Percentiles rank a stretch among this genome's conserved stretches.
Conservation (phyloP, 169 alveolate species). For the Eimeria tenella region DNA sequence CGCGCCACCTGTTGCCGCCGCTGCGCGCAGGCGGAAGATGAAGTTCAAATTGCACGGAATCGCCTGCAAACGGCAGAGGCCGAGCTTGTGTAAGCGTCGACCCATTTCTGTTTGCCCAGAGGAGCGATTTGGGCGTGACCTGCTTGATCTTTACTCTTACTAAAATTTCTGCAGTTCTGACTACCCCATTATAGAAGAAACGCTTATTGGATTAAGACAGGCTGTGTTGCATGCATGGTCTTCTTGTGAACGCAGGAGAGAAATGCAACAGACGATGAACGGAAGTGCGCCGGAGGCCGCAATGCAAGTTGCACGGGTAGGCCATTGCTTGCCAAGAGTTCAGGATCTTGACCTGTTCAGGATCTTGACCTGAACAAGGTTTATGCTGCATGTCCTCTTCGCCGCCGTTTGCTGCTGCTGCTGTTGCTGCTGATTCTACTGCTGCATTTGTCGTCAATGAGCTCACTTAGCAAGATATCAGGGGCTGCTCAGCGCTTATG, state of each 20-base stretch:
- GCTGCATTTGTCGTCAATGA: background rate
- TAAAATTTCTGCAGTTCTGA: too few species aligned
- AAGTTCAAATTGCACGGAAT: slow-evolving; percentile 34
- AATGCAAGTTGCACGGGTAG: slow-evolving; percentile 60
- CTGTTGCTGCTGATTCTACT: background rate
- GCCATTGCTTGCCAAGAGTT: background rate
- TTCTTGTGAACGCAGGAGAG: slow-evolving; percentile 33
- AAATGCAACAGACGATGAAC: slow-evolving; percentile 49
- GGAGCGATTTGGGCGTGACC: too few species aligned
- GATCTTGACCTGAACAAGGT: background rate
- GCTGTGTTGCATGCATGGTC: background rate
- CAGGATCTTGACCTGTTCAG: background rate
- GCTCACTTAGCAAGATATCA: too few species aligned
- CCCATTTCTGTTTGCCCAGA: background rate
- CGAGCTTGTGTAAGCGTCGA: slow-evolving; percentile 24
- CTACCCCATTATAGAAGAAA: too few species aligned
- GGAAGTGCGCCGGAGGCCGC: slow-evolving; percentile 54
- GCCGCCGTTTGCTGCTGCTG: background rate
- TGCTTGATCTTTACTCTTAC: too few species aligned
- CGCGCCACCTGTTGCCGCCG: background rate
- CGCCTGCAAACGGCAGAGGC: slow-evolving; percentile 50
- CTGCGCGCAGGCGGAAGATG: slow-evolving; percentile 28
- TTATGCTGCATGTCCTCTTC: background rate
- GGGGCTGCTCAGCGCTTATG: too few species aligned
- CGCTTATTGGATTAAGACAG: too few species aligned